phyloP scores from a whole-genome alignment of 495 filamentous ascomycete species.

The Bombardia bombarda region DNA sequence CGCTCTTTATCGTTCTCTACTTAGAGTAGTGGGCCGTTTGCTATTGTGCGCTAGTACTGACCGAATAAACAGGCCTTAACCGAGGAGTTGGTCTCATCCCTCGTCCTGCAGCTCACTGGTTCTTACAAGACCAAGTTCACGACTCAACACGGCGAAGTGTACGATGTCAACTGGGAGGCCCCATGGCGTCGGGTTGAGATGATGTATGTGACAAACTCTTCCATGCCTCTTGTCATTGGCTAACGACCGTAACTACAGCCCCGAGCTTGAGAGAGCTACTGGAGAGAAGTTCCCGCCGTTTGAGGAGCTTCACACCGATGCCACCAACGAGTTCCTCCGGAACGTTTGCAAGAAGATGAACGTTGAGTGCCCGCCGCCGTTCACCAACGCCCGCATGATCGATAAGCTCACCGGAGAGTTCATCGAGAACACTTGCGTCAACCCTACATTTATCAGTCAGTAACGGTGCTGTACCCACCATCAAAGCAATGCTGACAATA shows the following conservation, averaged over 20 bases:
- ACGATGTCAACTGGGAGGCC: conserved; percentile 89
- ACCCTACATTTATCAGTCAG: conserved; percentile 97
- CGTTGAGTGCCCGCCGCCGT: conserved; percentile 80
- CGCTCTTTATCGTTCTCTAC: too few species aligned
- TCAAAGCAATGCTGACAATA: too few species aligned
- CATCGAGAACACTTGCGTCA: conserved; percentile 88
- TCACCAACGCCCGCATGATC: conserved; percentile 94
- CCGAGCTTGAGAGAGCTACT: conserved; percentile 77
- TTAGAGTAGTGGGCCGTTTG: too few species aligned
- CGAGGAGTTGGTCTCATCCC: conserved; percentile 85
- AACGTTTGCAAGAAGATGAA: conserved; percentile 77
- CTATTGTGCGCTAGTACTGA: too few species aligned
- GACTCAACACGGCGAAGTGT: conserved; percentile 73
- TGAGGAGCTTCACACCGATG: conserved; percentile 80
- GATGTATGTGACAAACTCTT: too few species aligned
- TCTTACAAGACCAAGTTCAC: conserved; percentile 73
- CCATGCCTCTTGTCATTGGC: too few species aligned
- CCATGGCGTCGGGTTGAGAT: conserved; percentile 94
- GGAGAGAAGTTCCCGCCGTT: conserved; percentile 90
- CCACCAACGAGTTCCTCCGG: conserved; percentile 82
- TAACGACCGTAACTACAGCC: too few species aligned
- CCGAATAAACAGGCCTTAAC: conserved; percentile 88
- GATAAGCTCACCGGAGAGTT: conserved; percentile 96
- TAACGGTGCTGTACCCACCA: too few species aligned
- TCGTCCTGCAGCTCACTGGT: conserved; percentile 86